Evolutionary conservation across 2,329 filamentous ascomycete genomes (phyloP).

Genomic region (Neonectria sp.): DNA sequence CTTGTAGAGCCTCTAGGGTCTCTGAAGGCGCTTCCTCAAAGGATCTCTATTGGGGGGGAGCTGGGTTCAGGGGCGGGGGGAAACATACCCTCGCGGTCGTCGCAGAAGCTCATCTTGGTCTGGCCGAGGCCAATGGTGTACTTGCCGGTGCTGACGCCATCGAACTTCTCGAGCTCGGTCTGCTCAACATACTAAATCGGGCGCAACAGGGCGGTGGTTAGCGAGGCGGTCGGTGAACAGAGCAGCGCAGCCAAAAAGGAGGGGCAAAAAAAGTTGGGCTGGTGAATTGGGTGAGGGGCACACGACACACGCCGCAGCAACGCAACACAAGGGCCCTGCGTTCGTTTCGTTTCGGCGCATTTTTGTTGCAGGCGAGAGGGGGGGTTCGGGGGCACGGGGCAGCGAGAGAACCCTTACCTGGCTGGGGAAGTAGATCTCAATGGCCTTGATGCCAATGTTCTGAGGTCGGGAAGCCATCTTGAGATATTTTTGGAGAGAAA

Average conservation of each 20-base stretch:
- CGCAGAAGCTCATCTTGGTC: conserved; percentile 94
- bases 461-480: conserved; percentile 83
- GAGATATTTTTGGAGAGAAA: conserved; percentile 33
- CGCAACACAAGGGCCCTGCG: conserved; percentile 26
- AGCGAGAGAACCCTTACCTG: conserved; percentile 72
- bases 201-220: conserved; percentile 42
- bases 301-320: conserved; percentile 41
- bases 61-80: conserved; percentile 28
- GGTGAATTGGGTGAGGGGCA: conserved; percentile 44
- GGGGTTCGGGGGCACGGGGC: conserved; percentile 30
- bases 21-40: not conserved
- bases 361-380: conserved; percentile 12
- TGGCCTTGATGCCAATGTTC: conserved; percentile 94
- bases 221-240: conserved; percentile 42
- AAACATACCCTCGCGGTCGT: conserved; percentile 83
- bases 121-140: conserved; percentile 94
- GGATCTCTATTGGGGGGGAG: conserved; percentile 21
- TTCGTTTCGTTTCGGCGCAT: not conserved
- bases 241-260: conserved; percentile 30
- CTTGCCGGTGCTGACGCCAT: conserved; percentile 86
- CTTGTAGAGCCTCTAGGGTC: not conserved
- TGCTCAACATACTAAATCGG: conserved; percentile 84
- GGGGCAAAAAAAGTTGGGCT: conserved; percentile 38
- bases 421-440: conserved; percentile 89
- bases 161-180: conserved; percentile 86